These are phyloP conservation scores for Pseudogymnoascus sp. DNA, from an alignment of 2,329 filamentous ascomycete genomes.

Conservation along the genomic window DNA sequence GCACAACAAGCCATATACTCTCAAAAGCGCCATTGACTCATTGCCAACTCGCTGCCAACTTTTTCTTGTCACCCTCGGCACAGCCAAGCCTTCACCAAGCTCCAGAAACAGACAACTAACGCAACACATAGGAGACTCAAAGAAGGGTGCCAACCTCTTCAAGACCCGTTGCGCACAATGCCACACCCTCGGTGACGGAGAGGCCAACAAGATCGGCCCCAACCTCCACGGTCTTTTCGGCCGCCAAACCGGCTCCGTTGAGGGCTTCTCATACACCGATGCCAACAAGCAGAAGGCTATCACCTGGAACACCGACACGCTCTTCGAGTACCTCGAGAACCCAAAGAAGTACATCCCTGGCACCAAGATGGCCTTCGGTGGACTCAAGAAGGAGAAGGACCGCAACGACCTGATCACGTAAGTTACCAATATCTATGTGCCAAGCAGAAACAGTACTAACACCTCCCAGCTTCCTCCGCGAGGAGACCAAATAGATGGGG, in stretches of 20 bases:
- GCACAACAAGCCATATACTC: background rate
- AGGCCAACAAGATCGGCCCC: slow-evolving; percentile 97
- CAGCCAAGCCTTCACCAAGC: background rate
- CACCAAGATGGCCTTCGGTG: slow-evolving; percentile 99
- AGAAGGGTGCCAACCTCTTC: slow-evolving; percentile 98
- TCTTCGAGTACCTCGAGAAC: slow-evolving; percentile 99
- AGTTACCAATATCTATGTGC: slow-evolving; percentile 34
- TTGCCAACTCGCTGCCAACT: background rate
- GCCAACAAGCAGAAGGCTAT: slow-evolving; percentile 98
- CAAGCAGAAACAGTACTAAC: slow-evolving; percentile 15
- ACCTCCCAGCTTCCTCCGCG: slow-evolving; percentile 51
- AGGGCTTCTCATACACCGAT: slow-evolving; percentile 95
- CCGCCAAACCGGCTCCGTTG: slow-evolving; percentile 84
- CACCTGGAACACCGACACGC: slow-evolving; percentile 74
- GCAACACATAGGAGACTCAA: slow-evolving; percentile 61
- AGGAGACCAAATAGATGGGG: slow-evolving; percentile 56
- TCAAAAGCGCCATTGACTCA: background rate
- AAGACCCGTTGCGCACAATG: slow-evolving; percentile 98
- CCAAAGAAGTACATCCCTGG: slow-evolving; percentile 99
- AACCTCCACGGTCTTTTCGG: slow-evolving; percentile 96
- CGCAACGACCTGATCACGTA: slow-evolving; percentile 98
- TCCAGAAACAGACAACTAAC: background rate
- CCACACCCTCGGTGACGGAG: slow-evolving; percentile 86
- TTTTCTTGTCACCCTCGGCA: background rate
- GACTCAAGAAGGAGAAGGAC: slow-evolving; percentile 99